Base-by-base conservation (phyloP, 2,329 filamentous ascomycete genomes). In the Penicillium sp. region DNA sequence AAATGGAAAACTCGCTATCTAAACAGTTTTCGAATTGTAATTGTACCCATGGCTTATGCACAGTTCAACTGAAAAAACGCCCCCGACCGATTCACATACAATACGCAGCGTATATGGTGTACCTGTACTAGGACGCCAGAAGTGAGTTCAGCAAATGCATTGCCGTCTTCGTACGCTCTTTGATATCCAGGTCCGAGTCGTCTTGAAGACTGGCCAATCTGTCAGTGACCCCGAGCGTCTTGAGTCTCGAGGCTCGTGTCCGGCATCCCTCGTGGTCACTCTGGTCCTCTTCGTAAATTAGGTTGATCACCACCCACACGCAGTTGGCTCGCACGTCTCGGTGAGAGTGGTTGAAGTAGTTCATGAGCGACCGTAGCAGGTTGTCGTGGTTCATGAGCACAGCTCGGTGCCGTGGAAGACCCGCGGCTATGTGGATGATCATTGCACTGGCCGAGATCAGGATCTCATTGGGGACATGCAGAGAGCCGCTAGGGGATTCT, bases 361-460 rank as follows among this genome's bases (percentile, higher is more conserved):
- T 80, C 7, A 85, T 78, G 38, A 95, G 74, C 39, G 85, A 78
- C 58, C 79, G 82, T 49, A 97, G 76, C 4, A 97, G 74, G 10
- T 85, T 79, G 2, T 81, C 85, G 66, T 96, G 89, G 3, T 82
- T 77, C 42, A 94, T 81, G 9, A 95, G 76, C 13, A 88, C 71
- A 61, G 90, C 83, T 45, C 89, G 82, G 67, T 96, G 89, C 24
- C 80, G 78, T 3, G 89, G 82, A 10, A 84, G 75, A 54, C 88
- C 88, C 8, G 90, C 91, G 14, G 89, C 89, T 58, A 97, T 82
- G 70, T 97, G 89, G 11, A 93, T 85, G 40, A 97, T 76, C 46
- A 96, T 84, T 64, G 84, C 93, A 23, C 89, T 81, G 9, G 91
- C 85, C 2, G 87, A 79, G 58, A 81, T 79, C 42, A 96, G 78